Percentiles rank a stretch among this genome's conserved stretches.
Evolutionary conservation across 768 basidiomycete species (phyloP).

Genomic region (Lactifluus hygrophoroides): DNA sequence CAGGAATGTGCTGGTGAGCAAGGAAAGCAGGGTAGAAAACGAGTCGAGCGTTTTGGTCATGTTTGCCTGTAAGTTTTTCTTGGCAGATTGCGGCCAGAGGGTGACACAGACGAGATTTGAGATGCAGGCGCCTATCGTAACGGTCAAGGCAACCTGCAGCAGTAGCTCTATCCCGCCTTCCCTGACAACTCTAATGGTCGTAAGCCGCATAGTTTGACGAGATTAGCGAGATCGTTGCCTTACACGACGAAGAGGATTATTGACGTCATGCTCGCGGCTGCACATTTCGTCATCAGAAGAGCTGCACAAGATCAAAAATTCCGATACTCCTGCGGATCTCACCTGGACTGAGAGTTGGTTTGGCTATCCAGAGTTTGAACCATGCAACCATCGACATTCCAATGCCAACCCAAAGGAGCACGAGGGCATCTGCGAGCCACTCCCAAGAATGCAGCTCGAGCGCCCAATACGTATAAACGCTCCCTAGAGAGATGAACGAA

Average conservation of each 20-base stretch:
- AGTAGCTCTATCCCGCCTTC: slow-evolving; percentile 79
- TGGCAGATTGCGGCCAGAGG: slow-evolving; percentile 83
- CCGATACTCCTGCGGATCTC: slow-evolving; percentile 8
- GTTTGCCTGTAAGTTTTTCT: slow-evolving; percentile 68
- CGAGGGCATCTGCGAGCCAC: slow-evolving; percentile 63
- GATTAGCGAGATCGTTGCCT: slow-evolving; percentile 15
- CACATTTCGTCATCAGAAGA: neutral
- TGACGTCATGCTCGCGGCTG: slow-evolving; percentile 78
- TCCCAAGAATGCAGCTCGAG: slow-evolving; percentile 62
- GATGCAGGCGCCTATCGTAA: slow-evolving; percentile 63
- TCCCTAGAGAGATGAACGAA: slow-evolving; percentile 60
- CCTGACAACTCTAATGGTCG: slow-evolving; percentile 56
- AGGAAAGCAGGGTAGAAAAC: slow-evolving; percentile 75
- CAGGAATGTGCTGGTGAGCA: slow-evolving; percentile 80
- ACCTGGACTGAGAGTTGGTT: slow-evolving; percentile 87
- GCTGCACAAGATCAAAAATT: neutral
- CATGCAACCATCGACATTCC: slow-evolving; percentile 79
- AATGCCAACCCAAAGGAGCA: slow-evolving; percentile 75
- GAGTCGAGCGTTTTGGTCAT: slow-evolving; percentile 84
- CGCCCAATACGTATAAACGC: slow-evolving; percentile 75
- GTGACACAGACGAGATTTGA: slow-evolving; percentile 80
- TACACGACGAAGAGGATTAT: slow-evolving; percentile 83
- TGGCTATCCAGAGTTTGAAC: slow-evolving; percentile 87
- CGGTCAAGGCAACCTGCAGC: slow-evolving; percentile 66
- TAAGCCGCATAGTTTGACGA: neutral